Evolutionary conservation across 371 early-diverging fungal species (phyloP), one percentile per base, ranked within the genome.

Genomic region (Rhizopus delemar): DNA sequence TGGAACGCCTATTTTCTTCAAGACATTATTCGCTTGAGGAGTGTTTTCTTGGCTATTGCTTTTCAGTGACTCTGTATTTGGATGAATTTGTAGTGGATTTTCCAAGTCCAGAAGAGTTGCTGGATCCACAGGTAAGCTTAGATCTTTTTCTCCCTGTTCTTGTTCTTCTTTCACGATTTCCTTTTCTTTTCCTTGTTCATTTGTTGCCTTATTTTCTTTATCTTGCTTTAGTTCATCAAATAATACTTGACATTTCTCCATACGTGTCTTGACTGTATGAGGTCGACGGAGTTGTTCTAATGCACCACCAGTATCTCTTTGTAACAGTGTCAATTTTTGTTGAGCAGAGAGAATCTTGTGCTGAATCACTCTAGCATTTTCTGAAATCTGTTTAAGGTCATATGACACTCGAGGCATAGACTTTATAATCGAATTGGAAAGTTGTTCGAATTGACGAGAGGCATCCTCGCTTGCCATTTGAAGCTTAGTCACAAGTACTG

Each of bases 201-300:
- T 8, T 45, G 9, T 31, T 7, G 29, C 5, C 50, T 51, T 12
- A 22, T 22, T 22, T 22, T 22, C 22, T 22, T 57, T 49, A 28
- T 41, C 39, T 8, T 11, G 39, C 5, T 38, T 38, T 8, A 38
- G 16, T 50, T 59, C 52, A 22, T 46, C 33, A 39, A 29, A 33
- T 4, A 53, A 15, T 8, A 57, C 34, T 8, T 63, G 65, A 45
- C 81, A 77, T 16, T 71, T 64, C 33, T 80, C 88, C 93, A 92
- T 92, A 2, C 91, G 74, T 16, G 81, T 78, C 48, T 89, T 84
- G 48, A 89, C 86, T 7, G 78, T 68, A 70, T 90, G 91, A 8
- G 90, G 72, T 56, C 82, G 80, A 46, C 82, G 78, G 31, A 92
- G 75, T 38, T 77, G 74, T 41, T 88, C 85, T 53, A 92, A 71